These are phyloP conservation scores for Pseudotsuga menziesii DNA, from an alignment of 75 land plant species.

Conservation along the genomic window DNA sequence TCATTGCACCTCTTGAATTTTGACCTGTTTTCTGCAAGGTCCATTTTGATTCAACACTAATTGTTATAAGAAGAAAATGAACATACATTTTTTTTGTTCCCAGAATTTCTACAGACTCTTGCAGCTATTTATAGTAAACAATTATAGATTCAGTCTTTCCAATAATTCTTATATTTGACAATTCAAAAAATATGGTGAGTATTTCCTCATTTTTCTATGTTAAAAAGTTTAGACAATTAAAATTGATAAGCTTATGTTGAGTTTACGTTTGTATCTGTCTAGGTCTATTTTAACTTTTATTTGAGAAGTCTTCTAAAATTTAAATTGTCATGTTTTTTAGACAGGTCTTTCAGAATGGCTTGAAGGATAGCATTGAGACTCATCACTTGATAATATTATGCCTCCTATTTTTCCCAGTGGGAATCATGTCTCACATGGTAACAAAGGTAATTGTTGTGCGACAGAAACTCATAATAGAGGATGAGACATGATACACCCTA, in stretches of 20 bases:
- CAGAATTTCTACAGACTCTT: not conserved
- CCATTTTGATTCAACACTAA: not conserved
- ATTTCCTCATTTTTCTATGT: constrained; percentile 9
- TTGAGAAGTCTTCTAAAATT: not conserved
- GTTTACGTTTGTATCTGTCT: not conserved
- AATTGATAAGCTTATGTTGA: not conserved
- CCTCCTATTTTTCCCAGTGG: constrained; percentile 87
- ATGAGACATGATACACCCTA: constrained; percentile 5
- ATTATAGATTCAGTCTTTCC: not conserved
- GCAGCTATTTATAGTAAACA: not conserved
- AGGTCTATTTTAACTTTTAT: not conserved
- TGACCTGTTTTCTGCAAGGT: constrained; percentile 98
- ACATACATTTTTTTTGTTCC: not conserved
- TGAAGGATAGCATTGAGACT: constrained; percentile 72
- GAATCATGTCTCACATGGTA: constrained; percentile 66
- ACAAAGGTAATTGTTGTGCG: constrained; percentile 55
- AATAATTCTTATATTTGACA: not conserved
- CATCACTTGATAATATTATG: constrained; percentile 88
- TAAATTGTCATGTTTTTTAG: constrained; percentile 24
- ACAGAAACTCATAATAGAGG: constrained; percentile 11
- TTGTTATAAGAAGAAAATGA: constrained; percentile 6
- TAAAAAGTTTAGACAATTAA: not conserved
- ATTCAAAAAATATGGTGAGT: not conserved
- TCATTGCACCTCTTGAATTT: constrained; percentile 89
- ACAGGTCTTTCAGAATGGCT: constrained; percentile 86